Base-by-base conservation (phyloP, 768 basidiomycete species). In the Piloderma croceum region DNA sequence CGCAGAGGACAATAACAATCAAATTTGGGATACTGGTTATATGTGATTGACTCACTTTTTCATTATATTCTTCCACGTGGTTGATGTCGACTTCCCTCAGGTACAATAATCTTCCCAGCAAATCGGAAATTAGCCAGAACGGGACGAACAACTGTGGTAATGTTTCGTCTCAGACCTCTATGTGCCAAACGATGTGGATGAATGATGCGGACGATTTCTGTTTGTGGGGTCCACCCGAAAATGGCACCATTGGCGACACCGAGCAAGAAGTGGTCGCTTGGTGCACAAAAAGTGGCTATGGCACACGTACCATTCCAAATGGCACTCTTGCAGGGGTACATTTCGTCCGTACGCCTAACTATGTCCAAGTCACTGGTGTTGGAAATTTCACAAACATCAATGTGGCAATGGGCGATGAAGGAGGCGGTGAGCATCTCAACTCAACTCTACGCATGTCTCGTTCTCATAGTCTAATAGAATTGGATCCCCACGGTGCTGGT, bases 331-430 rank as follows among this genome's bases (percentile, higher is more conserved):
- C 57, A 7, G 69, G 69, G 27, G 73, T 65, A 23, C 74, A 71
- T 46, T 65, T 76, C 49, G 61, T 81, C 17, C 62, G 70, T 48
- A 81, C 82, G 2, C 72, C 75, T 5, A 72, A 74, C 54, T 83
- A 76, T 53, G 63, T 81, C 22, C 80, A 79, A 50, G 60, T 81
- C 24, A 72, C 71, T 21, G 83, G 78, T 22, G 59, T 69, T 36
- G 78, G 77, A 18, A 71, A 83, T 49, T 58, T 81, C 42, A 76
- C 74, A 2, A 69, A 68, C 46, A 64, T 86, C 42, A 79, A 82
- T 55, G 67, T 81, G 29, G 70, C 70, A 2, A 46, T 51, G 0
- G 73, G 70, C 3, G 80, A 80, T 34, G 58, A 43, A n/a, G 73
- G 69, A 5, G 73, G 70, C 23, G 70, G 10, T 33, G 12, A 35